Evolutionary conservation across 192 early-diverging fungal species (phyloP), one percentile per base, ranked within the genome.

Genomic region (Umbelopsis vinacea): DNA sequence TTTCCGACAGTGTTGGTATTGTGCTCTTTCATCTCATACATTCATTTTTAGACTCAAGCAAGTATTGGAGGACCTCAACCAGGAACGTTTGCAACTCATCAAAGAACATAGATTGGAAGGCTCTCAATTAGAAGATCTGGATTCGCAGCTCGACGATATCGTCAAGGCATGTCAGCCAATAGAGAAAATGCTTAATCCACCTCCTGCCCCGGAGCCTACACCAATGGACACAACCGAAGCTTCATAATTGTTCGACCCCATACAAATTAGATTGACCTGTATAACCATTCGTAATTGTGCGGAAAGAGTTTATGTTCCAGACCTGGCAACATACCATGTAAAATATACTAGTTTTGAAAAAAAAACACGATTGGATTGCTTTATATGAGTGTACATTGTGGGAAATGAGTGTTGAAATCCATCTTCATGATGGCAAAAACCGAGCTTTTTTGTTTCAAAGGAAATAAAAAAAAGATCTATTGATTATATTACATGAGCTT

Each of bases 401-500:
- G 8, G 23, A 37, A 14, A 63, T n/a, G n/a, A n/a, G 48, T n/a
- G n/a, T 50, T 63, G 57, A 63, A 37, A 63, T 63, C 33, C 57
- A 63, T 63, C 29, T 17, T 35, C 22, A 37, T 37, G 57, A 63
- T 63, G 57, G 53, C 22, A 37, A 17, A 50, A 17, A 50, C 48
- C 48, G 48, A 50, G 48, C 48, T 17, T n/a, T 21, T 6, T 29
- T 29, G 29, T 29, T 17, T 50, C n/a, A n/a, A 15, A 21, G 57
- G 37, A 29, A 19, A 37, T 38, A 35, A n/a, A 29, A 37, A 33
- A 63, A 37, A 37, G 19, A 17, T 63, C 57, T 63, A 63, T 29
- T 63, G 26, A 35, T 63, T 63, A 63, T 63, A 63, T 63, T 63
- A 63, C 57, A 63, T 63, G 57, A 63, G 33, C 57, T 17, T 55